Evolutionary conservation across 768 basidiomycete species (phyloP).

Genomic region (Leccinum rimulosum): DNA sequence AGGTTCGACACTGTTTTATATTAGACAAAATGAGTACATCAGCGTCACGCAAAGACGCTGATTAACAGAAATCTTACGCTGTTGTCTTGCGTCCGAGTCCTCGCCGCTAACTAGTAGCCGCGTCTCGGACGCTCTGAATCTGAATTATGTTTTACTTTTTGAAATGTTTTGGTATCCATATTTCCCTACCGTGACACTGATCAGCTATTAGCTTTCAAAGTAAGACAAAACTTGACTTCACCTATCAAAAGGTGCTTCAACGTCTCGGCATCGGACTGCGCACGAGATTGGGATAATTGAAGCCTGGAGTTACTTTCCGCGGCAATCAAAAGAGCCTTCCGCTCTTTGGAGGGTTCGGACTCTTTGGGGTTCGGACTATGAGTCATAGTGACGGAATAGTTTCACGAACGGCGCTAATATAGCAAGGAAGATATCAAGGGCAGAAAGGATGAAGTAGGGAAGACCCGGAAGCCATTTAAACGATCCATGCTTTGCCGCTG

Average conservation of each 20-base stretch:
- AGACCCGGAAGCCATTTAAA: not conserved
- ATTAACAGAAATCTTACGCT: no score
- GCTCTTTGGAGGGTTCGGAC: not conserved
- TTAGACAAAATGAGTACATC: no score
- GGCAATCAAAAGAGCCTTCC: conserved; percentile 25
- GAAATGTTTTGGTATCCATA: conserved; percentile 33
- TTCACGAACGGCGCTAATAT: not conserved
- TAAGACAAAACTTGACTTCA: not conserved
- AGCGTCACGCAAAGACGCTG: no score
- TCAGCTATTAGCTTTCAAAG: not conserved
- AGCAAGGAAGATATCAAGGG: conserved; percentile 2
- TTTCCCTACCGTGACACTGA: conserved; percentile 13
- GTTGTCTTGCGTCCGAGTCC: no score
- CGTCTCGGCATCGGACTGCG: conserved; percentile 14
- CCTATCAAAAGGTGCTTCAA: conserved; percentile 22
- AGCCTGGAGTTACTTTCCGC: conserved; percentile 4
- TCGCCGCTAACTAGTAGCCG: no score
- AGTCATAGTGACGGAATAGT: conserved; percentile 7
- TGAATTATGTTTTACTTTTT: no score
- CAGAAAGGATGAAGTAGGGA: not conserved
- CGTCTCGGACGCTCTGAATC: no score
- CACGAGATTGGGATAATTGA: not conserved
- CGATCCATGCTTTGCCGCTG: not conserved
- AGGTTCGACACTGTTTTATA: no score
- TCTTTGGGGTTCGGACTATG: not conserved